Conservation (phyloP, 1,139 yeast species). For the Yamadazyma songkhlaensis region DNA sequence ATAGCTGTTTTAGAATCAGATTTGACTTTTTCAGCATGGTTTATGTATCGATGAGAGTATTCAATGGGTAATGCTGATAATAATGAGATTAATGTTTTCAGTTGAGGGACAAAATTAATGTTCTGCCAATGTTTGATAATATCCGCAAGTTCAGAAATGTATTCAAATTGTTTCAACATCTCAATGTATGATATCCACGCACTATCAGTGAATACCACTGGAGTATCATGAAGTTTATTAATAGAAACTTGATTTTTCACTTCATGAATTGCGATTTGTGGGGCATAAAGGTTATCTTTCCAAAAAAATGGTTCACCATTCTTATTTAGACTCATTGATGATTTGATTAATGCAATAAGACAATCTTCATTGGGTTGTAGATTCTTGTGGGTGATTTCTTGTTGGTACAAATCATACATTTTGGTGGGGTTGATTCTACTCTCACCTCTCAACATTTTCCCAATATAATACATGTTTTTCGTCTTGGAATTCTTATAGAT, state of each 20-base stretch:
- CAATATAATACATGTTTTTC: conserved; percentile 15
- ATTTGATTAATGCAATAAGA: conserved; percentile 42
- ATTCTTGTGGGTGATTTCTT: conserved; percentile 17
- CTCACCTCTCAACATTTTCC: conserved; percentile 47
- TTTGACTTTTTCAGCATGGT: conserved; percentile 32
- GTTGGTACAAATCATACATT: conserved; percentile 32
- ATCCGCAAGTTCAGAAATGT: conserved; percentile 48
- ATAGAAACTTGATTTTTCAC: conserved; percentile 35
- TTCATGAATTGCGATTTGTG: conserved; percentile 61
- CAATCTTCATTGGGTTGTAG: conserved; percentile 35
- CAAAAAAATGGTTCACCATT: conserved; percentile 29
- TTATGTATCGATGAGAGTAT: conserved; percentile 37
- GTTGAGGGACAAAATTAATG: conserved; percentile 45
- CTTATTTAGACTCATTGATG: conserved; percentile 22
- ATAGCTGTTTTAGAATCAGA: conserved; percentile 11
- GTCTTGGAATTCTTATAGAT: neutral
- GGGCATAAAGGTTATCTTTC: conserved; percentile 49
- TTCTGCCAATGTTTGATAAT: conserved; percentile 60
- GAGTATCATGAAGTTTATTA: conserved; percentile 7
- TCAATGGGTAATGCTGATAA: conserved; percentile 40
- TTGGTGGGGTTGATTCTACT: conserved; percentile 33
- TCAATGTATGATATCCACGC: conserved; percentile 54
- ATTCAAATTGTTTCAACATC: conserved; percentile 46
- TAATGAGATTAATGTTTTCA: conserved; percentile 32
- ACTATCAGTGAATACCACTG: conserved; percentile 42